A percentile compares a stretch with the other conserved stretches of the same genome.
phyloP scores from a whole-genome alignment of 2,329 filamentous ascomycete genomes.

The Ophiostoma sp. region DNA sequence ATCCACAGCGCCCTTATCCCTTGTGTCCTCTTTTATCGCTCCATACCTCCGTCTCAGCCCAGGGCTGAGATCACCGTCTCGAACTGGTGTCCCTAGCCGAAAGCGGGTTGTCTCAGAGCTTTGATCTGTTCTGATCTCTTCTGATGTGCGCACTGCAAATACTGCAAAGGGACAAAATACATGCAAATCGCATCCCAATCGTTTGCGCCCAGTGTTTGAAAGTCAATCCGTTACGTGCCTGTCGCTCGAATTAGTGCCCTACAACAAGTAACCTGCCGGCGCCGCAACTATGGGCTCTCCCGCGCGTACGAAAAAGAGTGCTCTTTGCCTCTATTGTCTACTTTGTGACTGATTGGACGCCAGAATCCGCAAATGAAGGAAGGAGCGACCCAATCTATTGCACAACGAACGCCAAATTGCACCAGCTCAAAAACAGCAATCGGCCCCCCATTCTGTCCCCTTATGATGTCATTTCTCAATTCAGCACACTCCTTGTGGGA shows the following conservation, averaged over 20 bases:
- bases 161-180: not conserved
- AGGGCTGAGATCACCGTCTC: not conserved
- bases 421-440: not conserved
- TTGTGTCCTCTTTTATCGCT: not conserved
- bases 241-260: not conserved
- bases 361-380: not conserved
- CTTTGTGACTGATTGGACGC: not conserved
- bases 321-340: not conserved
- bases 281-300: not conserved
- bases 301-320: not conserved
- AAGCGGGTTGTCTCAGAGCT: not conserved
- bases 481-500: not conserved
- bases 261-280: not conserved
- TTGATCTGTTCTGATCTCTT: not conserved
- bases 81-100: not conserved
- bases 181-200: not conserved
- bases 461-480: constrained; percentile 17
- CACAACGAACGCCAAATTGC: not conserved
- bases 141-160: not conserved
- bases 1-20: not conserved
- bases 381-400: constrained; percentile 1
- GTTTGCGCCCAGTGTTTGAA: not conserved
- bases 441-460: not conserved
- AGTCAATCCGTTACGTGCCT: not conserved
- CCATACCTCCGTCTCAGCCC: not conserved